Percentiles rank a stretch among this genome's conserved stretches.
Conservation (phyloP, 2,329 filamentous ascomycete genomes). For the Diaporthe australafricana region DNA sequence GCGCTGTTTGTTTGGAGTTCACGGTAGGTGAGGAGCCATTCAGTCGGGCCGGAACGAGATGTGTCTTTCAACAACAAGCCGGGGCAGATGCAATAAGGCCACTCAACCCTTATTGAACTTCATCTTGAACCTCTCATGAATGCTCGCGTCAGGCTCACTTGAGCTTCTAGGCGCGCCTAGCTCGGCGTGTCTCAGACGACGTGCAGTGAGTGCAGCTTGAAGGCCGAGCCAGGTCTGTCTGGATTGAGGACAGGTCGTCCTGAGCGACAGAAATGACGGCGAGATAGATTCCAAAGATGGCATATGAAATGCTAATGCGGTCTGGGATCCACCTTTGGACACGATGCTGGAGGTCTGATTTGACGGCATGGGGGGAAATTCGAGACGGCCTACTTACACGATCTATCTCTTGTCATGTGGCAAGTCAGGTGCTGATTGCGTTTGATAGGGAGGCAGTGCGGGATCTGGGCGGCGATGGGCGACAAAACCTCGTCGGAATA, state of each 20-base stretch:
- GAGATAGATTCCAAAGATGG: not conserved
- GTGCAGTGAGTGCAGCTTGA: not conserved
- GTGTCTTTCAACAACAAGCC: not conserved
- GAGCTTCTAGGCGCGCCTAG: not conserved
- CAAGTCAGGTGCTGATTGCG: conserved; percentile 37
- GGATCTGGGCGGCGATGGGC: conserved; percentile 18
- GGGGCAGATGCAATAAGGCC: conserved; percentile 3
- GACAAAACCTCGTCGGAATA: conserved; percentile 34
- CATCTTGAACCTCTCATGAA: not conserved
- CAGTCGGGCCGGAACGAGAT: not conserved
- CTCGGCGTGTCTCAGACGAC: not conserved
- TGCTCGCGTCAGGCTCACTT: not conserved
- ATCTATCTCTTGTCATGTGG: conserved; percentile 33
- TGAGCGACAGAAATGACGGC: not conserved
- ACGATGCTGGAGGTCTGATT: conserved; percentile 15
- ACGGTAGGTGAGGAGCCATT: not conserved
- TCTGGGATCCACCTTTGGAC: conserved; percentile 22
- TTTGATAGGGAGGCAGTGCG: conserved; percentile 23
- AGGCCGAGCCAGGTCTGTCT: not conserved
- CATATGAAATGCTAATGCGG: conserved; percentile 14
- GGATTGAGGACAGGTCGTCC: not conserved
- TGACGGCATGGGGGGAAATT: conserved; percentile 18
- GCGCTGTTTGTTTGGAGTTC: not conserved
- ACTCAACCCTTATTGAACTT: conserved; percentile 11
- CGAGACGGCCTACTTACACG: conserved; percentile 34